Percentiles rank a stretch among this genome's conserved stretches.
Conservation (phyloP, 2,329 filamentous ascomycete genomes). For the Botryotinia convoluta region DNA sequence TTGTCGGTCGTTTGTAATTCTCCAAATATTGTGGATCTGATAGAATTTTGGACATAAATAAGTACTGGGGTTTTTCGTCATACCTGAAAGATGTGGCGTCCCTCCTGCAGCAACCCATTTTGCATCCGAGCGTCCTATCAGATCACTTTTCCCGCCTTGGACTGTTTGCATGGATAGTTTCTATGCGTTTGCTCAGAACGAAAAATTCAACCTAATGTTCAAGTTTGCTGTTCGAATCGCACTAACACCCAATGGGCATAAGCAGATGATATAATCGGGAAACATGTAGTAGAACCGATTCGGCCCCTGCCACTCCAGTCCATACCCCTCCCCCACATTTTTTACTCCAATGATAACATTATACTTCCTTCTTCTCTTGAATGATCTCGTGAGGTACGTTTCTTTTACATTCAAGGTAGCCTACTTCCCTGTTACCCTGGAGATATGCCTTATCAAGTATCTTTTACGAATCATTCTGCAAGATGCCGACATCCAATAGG, state of each 20-base stretch:
- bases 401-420: neutral
- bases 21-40: neutral
- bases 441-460: neutral
- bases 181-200: neutral
- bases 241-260: neutral
- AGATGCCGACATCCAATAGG: neutral
- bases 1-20: neutral
- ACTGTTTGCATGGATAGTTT: neutral
- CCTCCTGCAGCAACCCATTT: conserved; percentile 2
- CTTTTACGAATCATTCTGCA: neutral
- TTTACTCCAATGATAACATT: neutral
- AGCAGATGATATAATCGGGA: neutral
- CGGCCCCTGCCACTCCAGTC: neutral
- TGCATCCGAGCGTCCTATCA: neutral
- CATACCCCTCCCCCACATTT: neutral
- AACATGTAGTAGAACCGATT: neutral
- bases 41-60: neutral
- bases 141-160: neutral
- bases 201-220: neutral
- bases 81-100: neutral
- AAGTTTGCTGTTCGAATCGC: too few species aligned
- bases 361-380: neutral
- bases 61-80: neutral
- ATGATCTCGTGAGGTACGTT: neutral
- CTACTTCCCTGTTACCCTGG: neutral